These are phyloP conservation scores for Calophaca sinica DNA, from an alignment of 306 rosid genomes.

Conservation along the genomic window DNA sequence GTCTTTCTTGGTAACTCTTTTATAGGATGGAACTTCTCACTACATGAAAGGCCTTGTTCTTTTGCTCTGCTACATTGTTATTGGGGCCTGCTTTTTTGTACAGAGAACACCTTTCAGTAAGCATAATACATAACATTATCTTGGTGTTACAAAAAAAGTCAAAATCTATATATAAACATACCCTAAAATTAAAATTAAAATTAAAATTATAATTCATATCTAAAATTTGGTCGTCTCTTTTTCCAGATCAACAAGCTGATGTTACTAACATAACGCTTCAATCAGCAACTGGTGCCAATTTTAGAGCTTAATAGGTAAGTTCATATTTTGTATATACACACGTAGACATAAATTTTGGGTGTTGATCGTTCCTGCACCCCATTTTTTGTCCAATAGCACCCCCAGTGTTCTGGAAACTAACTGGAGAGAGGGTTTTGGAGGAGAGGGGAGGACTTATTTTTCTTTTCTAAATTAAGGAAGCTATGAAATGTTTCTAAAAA, in stretches of 20 bases:
- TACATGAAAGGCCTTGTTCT: slow-evolving; percentile 89
- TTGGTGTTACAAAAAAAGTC: not conserved
- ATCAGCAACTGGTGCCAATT: slow-evolving; percentile 39
- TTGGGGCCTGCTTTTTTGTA: slow-evolving; percentile 84
- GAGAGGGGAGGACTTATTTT: too few relatives aligned
- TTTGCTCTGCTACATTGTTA: slow-evolving; percentile 77
- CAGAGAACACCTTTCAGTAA: slow-evolving; percentile 60
- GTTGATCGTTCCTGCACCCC: too few relatives aligned
- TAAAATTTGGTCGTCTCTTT: slow-evolving; percentile 3
- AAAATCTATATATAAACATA: not conserved
- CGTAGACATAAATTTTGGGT: not conserved
- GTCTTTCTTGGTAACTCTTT: slow-evolving; percentile 14
- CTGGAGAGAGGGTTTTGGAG: too few relatives aligned
- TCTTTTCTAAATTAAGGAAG: too few relatives aligned
- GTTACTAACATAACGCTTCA: slow-evolving; percentile 30
- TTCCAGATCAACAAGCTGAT: slow-evolving; percentile 44
- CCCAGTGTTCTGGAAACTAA: too few relatives aligned
- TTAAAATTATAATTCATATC: not conserved
- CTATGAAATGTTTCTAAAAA: too few relatives aligned
- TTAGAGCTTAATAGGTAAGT: slow-evolving; percentile 50
- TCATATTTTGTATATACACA: not conserved
- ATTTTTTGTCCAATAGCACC: too few relatives aligned
- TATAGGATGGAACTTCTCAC: slow-evolving; percentile 91
- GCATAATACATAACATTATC: slow-evolving; percentile 9
- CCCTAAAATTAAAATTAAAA: not conserved